Percentiles rank a stretch among this genome's conserved stretches.
Evolutionary conservation across 2,329 filamentous ascomycete genomes (phyloP).

Genomic region (Geosmithia putterillii): DNA sequence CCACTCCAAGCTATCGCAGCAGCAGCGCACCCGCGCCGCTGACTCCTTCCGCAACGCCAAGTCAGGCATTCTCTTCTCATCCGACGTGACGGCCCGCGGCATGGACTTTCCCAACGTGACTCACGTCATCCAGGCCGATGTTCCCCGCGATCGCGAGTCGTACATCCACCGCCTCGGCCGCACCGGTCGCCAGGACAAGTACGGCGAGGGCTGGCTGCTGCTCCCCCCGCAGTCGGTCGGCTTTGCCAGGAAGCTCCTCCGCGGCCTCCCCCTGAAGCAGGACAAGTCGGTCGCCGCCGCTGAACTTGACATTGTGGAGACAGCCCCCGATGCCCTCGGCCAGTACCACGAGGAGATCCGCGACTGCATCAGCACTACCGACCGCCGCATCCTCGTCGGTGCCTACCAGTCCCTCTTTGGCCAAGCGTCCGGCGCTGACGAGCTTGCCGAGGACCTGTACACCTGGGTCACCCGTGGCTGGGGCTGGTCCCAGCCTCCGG

Average conservation of each 20-base stretch:
- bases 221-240: conserved; percentile 40
- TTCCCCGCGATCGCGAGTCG: conserved; percentile 51
- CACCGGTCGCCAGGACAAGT: conserved; percentile 62
- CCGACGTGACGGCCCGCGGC: conserved; percentile 68
- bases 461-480: conserved; percentile 36
- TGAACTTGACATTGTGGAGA: conserved; percentile 35
- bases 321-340: conserved; percentile 27
- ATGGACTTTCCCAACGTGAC: conserved; percentile 76
- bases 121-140: conserved; percentile 65
- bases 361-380: conserved; percentile 28
- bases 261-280: conserved; percentile 46
- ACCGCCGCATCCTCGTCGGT: conserved; percentile 15
- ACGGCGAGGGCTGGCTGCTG: conserved; percentile 60
- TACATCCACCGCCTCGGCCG: conserved; percentile 71
- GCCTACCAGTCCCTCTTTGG: conserved; percentile 49
- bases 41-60: conserved; percentile 56
- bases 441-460: conserved; percentile 38
- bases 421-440: conserved; percentile 20
- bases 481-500: conserved; percentile 37
- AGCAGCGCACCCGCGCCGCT: conserved; percentile 54
- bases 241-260: conserved; percentile 36
- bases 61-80: conserved; percentile 59
- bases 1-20: conserved; percentile 67
- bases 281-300: conserved; percentile 39
- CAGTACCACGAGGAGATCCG: conserved; percentile 29